Evolutionary conservation across 2,329 filamentous ascomycete species (phyloP), one percentile per base, ranked within the genome.

Genomic region (Aspergillus sp.): DNA sequence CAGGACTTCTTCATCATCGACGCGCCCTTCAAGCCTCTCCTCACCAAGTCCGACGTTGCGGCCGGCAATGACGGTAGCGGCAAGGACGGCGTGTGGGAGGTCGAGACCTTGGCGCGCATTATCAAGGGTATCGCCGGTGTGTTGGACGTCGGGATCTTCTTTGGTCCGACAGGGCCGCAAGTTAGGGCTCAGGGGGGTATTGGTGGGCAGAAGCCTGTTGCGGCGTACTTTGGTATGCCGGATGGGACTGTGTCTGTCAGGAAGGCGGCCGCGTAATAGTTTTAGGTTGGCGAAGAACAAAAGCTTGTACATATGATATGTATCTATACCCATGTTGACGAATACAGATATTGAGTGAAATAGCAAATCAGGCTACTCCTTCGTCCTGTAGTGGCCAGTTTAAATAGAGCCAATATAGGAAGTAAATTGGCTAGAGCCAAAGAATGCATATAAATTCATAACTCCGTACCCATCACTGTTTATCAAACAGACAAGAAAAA

Each of bases 171-270:
- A 50, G 91, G 91, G 0, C 73, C 80, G 10, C 76, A 94, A 65
- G 79, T 81, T 49, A 79, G 78, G 38, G 73, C 77, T 46, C 73
- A 77, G 48, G 76, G 81, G 53, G 73, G 76, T 45, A 70, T 81
- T 42, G 84, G 86, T 42, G 89, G 87, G 1, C 88, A 96, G 72
- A 94, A 91, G 71, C 93, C 93, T 0, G 78, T 96, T 8, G 89
- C 89, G 29, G 90, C 88, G 27, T 98, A 97, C 72, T 98, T 97
- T 69, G 93, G 93, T 33, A 86, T 93, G 81, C 79, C 85, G 40
- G 86, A 88, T 61, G 86, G 86, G 3, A 75, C 73, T 7, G 83
- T 86, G 9, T 71, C 82, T 58, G 73, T 83, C 42, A 63, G 74
- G 53, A 66, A 62, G 50, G 72, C 73, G n/a, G 30, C 48, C 42